These are phyloP conservation scores for Yarrowia sp. DNA, from an alignment of 805 yeast species.

Conservation along the genomic window DNA sequence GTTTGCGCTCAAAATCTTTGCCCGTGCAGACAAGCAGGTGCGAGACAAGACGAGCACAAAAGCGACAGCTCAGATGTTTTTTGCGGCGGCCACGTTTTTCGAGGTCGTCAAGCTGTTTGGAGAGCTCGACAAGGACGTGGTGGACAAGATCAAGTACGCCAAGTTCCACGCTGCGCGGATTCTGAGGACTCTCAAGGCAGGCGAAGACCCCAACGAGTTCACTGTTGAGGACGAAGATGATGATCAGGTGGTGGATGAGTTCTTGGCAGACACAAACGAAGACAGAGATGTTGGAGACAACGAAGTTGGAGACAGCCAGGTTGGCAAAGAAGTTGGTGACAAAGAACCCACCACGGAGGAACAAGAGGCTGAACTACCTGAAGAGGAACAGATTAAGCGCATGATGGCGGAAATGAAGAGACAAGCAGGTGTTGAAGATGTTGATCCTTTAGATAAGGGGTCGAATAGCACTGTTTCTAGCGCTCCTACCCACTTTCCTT, in stretches of 20 bases:
- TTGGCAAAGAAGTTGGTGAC: background rate
- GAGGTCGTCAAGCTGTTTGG: constrained; percentile 56
- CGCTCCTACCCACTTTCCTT: too few species aligned
- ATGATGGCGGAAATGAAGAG: constrained; percentile 24
- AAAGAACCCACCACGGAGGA: constrained; percentile 18
- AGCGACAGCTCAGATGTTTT: constrained; percentile 59
- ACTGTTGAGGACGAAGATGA: constrained; percentile 47
- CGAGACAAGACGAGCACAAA: constrained; percentile 54
- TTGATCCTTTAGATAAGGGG: background rate
- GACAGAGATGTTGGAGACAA: too few species aligned
- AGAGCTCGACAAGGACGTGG: constrained; percentile 48
- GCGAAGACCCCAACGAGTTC: constrained; percentile 66
- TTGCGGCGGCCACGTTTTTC: constrained; percentile 63
- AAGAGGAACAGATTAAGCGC: constrained; percentile 14
- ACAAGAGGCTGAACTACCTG: constrained; percentile 3
- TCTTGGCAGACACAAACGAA: background rate
- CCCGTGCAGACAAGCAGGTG: constrained; percentile 59
- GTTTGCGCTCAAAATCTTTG: constrained; percentile 67
- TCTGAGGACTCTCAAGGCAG: constrained; percentile 56
- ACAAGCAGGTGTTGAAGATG: background rate
- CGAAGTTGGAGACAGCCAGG: background rate
- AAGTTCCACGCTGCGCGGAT: constrained; percentile 69
- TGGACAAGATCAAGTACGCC: constrained; percentile 61
- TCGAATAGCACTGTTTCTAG: too few species aligned
- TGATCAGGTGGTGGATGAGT: constrained; percentile 37